These are phyloP conservation scores for Colletotrichum cuscutae DNA, from an alignment of 2,329 filamentous ascomycete genomes.

Conservation along the genomic window DNA sequence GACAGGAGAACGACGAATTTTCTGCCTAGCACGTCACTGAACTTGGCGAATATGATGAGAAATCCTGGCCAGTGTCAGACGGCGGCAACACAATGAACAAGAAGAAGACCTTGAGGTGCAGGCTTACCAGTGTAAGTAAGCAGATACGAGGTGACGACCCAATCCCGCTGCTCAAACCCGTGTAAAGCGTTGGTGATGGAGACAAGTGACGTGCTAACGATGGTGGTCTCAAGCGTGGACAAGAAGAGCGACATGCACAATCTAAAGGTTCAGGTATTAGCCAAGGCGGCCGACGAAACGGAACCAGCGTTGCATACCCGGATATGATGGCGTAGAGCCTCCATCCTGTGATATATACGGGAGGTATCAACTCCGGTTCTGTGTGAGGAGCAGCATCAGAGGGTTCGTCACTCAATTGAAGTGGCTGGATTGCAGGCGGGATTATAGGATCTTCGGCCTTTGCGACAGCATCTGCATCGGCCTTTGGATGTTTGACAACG, in stretches of 20 bases:
- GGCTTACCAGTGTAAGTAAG: slow-evolving; percentile 56
- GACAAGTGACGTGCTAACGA: slow-evolving; percentile 59
- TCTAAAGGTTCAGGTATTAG: not conserved
- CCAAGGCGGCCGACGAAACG: too few relatives aligned
- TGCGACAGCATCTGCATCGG: slow-evolving; percentile 7
- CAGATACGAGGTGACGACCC: slow-evolving; percentile 60
- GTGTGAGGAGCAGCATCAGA: not conserved
- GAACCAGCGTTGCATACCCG: not conserved
- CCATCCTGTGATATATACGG: slow-evolving; percentile 12
- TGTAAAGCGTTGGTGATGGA: slow-evolving; percentile 52
- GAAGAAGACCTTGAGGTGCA: not conserved
- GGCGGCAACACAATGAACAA: not conserved
- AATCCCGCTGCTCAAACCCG: slow-evolving; percentile 48
- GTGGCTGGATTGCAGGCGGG: not conserved
- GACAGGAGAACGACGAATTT: slow-evolving; percentile 48
- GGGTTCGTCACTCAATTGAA: not conserved
- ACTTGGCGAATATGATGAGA: slow-evolving; percentile 53
- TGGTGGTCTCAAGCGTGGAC: slow-evolving; percentile 58
- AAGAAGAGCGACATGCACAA: slow-evolving; percentile 47
- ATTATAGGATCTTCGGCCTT: not conserved
- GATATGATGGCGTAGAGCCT: slow-evolving; percentile 12
- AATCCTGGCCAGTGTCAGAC: slow-evolving; percentile 43
- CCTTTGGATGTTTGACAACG: not conserved
- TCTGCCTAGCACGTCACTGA: slow-evolving; percentile 55
- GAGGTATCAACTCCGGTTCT: not conserved